Percentiles rank a stretch among this genome's conserved stretches.
These are phyloP conservation scores for Cercospora sp. DNA, from an alignment of 2,329 filamentous ascomycete species.

Conservation along the genomic window DNA sequence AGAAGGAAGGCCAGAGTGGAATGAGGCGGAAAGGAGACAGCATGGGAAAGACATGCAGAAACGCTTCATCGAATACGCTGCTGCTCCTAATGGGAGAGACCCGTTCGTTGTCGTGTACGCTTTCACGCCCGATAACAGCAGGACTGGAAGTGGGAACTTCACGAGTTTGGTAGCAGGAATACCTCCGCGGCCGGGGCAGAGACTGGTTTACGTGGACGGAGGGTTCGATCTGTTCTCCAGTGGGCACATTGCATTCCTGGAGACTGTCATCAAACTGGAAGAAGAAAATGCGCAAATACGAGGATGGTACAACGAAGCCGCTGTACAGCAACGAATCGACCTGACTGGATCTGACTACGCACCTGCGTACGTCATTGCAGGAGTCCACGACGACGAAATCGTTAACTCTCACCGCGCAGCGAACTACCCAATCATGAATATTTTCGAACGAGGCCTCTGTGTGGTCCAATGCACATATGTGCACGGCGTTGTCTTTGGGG, in stretches of 20 bases:
- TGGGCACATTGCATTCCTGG: slow-evolving; percentile 93
- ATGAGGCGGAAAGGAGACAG: slow-evolving; percentile 63
- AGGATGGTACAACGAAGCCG: slow-evolving; percentile 73
- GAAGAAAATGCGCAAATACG: slow-evolving; percentile 65
- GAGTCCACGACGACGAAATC: slow-evolving; percentile 90
- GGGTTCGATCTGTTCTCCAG: slow-evolving; percentile 97
- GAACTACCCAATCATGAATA: slow-evolving; percentile 99
- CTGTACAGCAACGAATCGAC: slow-evolving; percentile 62
- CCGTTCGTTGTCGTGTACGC: slow-evolving; percentile 85
- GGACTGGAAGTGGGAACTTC: slow-evolving; percentile 8
- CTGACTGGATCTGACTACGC: slow-evolving; percentile 71
- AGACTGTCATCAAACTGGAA: slow-evolving; percentile 72
- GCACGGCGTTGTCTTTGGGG: slow-evolving; percentile 82
- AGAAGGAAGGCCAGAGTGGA: slow-evolving; percentile 74
- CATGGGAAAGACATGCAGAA: slow-evolving; percentile 70
- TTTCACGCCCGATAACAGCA: slow-evolving; percentile 53
- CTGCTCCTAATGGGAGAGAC: slow-evolving; percentile 74
- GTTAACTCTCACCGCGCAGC: slow-evolving; percentile 97
- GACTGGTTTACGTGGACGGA: slow-evolving; percentile 91
- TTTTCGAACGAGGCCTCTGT: slow-evolving; percentile 92
- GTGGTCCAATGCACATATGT: slow-evolving; percentile 95
- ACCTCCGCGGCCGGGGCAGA: slow-evolving; percentile 73
- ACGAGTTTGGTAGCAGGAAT: slow-evolving; percentile 68
- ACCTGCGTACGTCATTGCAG: slow-evolving; percentile 85
- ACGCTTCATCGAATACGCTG: slow-evolving; percentile 81